Percentiles rank a stretch among this genome's conserved stretches.
Conservation (phyloP, 805 yeast genomes). For the Diddensiella santjacobensis region DNA sequence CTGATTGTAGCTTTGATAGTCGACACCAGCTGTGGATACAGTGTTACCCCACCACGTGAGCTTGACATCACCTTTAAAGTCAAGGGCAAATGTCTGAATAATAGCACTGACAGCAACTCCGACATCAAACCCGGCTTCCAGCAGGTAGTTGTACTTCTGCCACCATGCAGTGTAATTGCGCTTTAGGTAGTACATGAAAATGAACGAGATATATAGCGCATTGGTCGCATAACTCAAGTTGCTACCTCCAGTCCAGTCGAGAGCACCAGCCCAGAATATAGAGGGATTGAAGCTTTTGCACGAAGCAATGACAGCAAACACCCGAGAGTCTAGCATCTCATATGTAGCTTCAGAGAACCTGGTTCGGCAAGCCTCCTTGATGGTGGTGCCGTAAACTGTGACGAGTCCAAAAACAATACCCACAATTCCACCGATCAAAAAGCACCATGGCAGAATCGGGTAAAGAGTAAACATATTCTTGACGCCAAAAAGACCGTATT, state of each 20-base stretch:
- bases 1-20: slow-evolving; percentile 6
- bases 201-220: slow-evolving; percentile 39
- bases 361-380: slow-evolving; percentile 29
- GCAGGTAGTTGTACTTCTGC: slow-evolving; percentile 50
- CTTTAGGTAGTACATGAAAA: slow-evolving; percentile 45
- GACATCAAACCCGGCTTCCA: slow-evolving; percentile 46
- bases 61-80: slow-evolving; percentile 37
- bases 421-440: slow-evolving; percentile 38
- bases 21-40: slow-evolving; percentile 12
- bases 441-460: slow-evolving; percentile 45
- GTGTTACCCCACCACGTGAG: slow-evolving; percentile 61
- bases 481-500: slow-evolving; percentile 46
- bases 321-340: slow-evolving; percentile 23
- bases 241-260: slow-evolving; percentile 17
- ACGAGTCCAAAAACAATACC: slow-evolving; percentile 29
- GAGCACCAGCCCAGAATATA: slow-evolving; percentile 43
- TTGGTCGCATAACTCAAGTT: slow-evolving; percentile 39
- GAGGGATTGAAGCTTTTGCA: slow-evolving; percentile 41
- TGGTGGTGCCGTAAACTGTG: slow-evolving; percentile 11
- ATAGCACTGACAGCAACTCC: slow-evolving; percentile 50
- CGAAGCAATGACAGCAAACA: slow-evolving; percentile 22
- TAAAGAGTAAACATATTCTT: slow-evolving; percentile 39
- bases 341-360: slow-evolving; percentile 15
- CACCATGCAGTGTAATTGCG: slow-evolving; percentile 46
- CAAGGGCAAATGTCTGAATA: slow-evolving; percentile 42